Conservation (phyloP, 1,284 basidiomycete genomes). For the Heterobasidion parviporum region DNA sequence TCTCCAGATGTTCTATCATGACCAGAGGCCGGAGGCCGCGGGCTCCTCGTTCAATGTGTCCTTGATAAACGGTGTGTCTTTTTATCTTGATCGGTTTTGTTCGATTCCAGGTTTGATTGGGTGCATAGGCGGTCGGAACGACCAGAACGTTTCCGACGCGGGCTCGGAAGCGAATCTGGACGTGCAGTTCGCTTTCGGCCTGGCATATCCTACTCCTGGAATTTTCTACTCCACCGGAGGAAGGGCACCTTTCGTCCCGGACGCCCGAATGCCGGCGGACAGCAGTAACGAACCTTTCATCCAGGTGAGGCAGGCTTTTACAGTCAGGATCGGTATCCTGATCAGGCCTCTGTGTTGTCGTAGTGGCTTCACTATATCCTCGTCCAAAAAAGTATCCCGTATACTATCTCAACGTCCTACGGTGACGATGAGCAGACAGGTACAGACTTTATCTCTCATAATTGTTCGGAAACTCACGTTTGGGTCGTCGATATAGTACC, state of each 20-base stretch:
- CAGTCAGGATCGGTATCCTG: conserved; percentile 8
- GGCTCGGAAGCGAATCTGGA: conserved; percentile 70
- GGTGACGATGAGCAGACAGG: conserved; percentile 68
- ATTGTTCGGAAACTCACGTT: neutral
- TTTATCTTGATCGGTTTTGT: neutral
- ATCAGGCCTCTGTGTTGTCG: neutral
- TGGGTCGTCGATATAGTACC: conserved; percentile 36
- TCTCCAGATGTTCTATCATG: conserved; percentile 30
- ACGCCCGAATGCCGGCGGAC: conserved; percentile 21
- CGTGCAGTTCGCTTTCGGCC: conserved; percentile 56
- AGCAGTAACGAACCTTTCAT: conserved; percentile 64
- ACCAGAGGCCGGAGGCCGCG: conserved; percentile 22
- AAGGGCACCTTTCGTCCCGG: conserved; percentile 50
- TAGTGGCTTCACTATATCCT: conserved; percentile 53
- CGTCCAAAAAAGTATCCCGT: conserved; percentile 31
- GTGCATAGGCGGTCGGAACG: conserved; percentile 45
- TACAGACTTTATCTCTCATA: conserved; percentile 13
- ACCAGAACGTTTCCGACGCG: conserved; percentile 44
- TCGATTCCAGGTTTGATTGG: conserved; percentile 20
- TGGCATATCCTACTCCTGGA: conserved; percentile 39
- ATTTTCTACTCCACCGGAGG: conserved; percentile 59
- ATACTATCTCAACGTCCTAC: conserved; percentile 56
- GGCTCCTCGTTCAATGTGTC: conserved; percentile 36
- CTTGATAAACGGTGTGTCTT: conserved; percentile 19
- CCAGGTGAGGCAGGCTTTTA: conserved; percentile 20